These are phyloP conservation scores for Lactuca sativa DNA, from an alignment of 129 eudicot species.

Conservation along the genomic window DNA sequence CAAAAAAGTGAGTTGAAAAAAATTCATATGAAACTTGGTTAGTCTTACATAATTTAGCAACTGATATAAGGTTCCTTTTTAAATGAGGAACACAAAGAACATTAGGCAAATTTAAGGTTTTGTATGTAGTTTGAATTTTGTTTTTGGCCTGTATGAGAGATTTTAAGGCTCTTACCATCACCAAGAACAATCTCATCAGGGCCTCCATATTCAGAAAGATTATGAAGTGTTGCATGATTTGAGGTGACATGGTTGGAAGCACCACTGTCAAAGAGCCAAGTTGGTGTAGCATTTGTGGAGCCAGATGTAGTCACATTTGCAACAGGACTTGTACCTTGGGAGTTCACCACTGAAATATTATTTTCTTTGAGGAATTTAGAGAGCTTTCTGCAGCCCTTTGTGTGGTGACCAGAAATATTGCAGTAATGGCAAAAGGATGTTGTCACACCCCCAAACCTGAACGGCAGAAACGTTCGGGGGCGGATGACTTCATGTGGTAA, in stretches of 20 bases:
- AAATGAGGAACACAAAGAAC: conserved; percentile 8
- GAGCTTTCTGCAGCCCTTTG: not conserved
- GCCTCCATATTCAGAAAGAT: too few relatives aligned
- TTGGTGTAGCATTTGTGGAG: not conserved
- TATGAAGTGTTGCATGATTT: too few relatives aligned
- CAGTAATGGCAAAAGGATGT: not conserved
- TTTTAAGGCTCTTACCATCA: not conserved
- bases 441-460: too few relatives aligned
- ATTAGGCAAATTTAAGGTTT: not conserved
- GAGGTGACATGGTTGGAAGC: not conserved
- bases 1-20: too few relatives aligned
- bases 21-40: too few relatives aligned
- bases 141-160: not conserved
- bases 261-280: conserved; percentile 3
- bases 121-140: not conserved
- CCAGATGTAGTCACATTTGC: not conserved
- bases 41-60: too few relatives aligned
- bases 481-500: too few relatives aligned
- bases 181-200: too few relatives aligned
- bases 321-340: not conserved
- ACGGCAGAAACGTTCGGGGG: too few relatives aligned
- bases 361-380: conserved; percentile 4
- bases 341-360: not conserved
- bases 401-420: not conserved
- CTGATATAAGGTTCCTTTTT: too few relatives aligned